These are phyloP conservation scores for Diddensiella santjacobensis DNA, from an alignment of 805 yeast species.

Conservation along the genomic window DNA sequence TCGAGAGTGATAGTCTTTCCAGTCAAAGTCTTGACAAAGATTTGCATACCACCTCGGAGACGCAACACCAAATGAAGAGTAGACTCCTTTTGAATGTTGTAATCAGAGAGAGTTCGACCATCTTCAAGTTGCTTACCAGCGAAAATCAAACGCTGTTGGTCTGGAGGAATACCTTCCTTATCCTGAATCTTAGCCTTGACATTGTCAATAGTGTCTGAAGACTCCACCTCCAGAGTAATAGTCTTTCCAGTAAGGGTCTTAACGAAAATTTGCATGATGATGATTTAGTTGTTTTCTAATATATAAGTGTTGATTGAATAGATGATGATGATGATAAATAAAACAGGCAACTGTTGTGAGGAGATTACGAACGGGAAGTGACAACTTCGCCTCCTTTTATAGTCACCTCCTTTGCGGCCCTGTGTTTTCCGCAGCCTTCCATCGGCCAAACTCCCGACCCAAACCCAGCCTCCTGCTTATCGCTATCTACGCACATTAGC, in stretches of 20 bases:
- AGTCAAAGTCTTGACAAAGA: slow-evolving; percentile 83
- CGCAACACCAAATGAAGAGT: slow-evolving; percentile 79
- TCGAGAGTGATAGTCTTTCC: slow-evolving; percentile 88
- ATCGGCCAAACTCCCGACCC: slow-evolving; percentile 3
- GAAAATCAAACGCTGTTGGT: slow-evolving; percentile 89
- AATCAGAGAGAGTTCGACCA: slow-evolving; percentile 89
- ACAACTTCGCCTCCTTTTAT: background rate
- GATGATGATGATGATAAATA: background rate
- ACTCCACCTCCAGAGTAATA: slow-evolving; percentile 90
- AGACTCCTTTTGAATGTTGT: slow-evolving; percentile 94
- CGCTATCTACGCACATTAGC: no score
- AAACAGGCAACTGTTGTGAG: background rate
- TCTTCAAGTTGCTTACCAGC: slow-evolving; percentile 96
- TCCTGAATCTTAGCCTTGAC: slow-evolving; percentile 93
- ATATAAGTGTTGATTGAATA: background rate
- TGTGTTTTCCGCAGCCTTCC: background rate
- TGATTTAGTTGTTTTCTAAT: no score
- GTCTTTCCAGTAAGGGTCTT: slow-evolving; percentile 99
- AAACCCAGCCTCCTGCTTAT: no score
- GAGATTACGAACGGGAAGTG: background rate
- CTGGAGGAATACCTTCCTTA: slow-evolving; percentile 96
- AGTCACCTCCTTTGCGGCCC: background rate
- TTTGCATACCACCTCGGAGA: slow-evolving; percentile 94
- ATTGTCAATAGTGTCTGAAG: slow-evolving; percentile 91
- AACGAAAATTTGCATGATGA: slow-evolving; percentile 73